A percentile compares a stretch with the other conserved stretches of the same genome.
Evolutionary conservation across 2,329 filamentous ascomycete species (phyloP).

Genomic region (Exophiala sideris): DNA sequence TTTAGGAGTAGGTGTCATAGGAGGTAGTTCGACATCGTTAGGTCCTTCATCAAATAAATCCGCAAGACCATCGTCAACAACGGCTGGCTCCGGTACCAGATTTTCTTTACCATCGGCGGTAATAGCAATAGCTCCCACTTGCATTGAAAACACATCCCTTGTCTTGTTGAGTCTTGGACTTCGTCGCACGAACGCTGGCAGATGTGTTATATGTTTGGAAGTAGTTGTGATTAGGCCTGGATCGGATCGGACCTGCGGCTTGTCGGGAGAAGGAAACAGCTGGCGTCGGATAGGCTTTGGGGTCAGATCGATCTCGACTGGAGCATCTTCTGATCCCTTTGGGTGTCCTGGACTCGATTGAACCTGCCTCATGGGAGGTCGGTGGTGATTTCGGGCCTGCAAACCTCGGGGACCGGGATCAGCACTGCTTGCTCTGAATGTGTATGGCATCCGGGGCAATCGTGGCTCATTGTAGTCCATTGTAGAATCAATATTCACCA

Average conservation of each 20-base stretch:
- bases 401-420: conserved; percentile 35
- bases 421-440: conserved; percentile 47
- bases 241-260: conserved; percentile 14
- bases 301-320: conserved; percentile 52
- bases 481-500: conserved; percentile 28
- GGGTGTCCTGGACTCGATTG: conserved; percentile 58
- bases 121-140: conserved; percentile 37
- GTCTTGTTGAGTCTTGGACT: conserved; percentile 30
- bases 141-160: conserved; percentile 24
- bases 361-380: conserved; percentile 49
- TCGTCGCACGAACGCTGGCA: conserved; percentile 27
- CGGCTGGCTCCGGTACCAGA: conserved; percentile 38
- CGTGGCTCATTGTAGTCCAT: conserved; percentile 37
- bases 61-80: conserved; percentile 52
- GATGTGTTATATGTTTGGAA: background rate
- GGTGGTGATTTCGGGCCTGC: conserved; percentile 11
- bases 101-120: conserved; percentile 58
- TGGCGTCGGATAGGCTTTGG: conserved; percentile 52
- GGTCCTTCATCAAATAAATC: conserved; percentile 65
- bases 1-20: conserved; percentile 32
- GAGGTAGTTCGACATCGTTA: conserved; percentile 35
- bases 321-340: conserved; percentile 38
- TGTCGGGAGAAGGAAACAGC: conserved; percentile 39
- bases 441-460: conserved; percentile 36
- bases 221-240: conserved; percentile 5